phyloP scores from a whole-genome alignment of 1,139 yeast genomes.

The Keqinozyma sinolaborantium region DNA sequence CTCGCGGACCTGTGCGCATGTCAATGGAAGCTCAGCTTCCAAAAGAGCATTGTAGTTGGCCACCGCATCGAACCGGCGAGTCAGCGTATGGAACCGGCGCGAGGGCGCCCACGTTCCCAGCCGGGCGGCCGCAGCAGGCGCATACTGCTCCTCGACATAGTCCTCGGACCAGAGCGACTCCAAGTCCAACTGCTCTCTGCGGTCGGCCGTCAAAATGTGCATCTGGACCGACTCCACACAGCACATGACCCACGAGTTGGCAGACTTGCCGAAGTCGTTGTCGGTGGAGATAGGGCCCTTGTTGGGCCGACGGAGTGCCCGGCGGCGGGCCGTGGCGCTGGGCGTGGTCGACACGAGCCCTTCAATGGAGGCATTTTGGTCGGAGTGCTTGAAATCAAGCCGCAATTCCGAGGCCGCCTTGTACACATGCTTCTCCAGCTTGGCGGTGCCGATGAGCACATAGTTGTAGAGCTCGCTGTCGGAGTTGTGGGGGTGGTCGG shows the following conservation, averaged over 20 bases:
- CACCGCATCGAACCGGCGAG: neutral
- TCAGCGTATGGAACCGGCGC: neutral
- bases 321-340: constrained; percentile 55
- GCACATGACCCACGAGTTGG: constrained; percentile 80
- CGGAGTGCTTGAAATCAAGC: constrained; percentile 28
- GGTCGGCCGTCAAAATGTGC: constrained; percentile 68
- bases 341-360: constrained; percentile 67
- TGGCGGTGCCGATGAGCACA: constrained; percentile 73
- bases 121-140: constrained; percentile 10
- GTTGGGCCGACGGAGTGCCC: constrained; percentile 57
- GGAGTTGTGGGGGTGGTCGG: constrained; percentile 37
- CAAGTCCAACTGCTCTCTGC: constrained; percentile 64
- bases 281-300: constrained; percentile 54
- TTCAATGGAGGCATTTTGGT: constrained; percentile 51
- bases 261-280: constrained; percentile 50
- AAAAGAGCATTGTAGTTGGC: neutral
- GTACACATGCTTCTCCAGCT: constrained; percentile 70
- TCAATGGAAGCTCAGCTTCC: neutral
- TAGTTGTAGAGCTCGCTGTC: constrained; percentile 36
- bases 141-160: constrained; percentile 34
- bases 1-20: constrained; percentile 3
- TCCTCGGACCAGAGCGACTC: constrained; percentile 59
- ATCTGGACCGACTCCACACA: constrained; percentile 64
- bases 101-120: constrained; percentile 1
- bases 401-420: constrained; percentile 64